A percentile compares a stretch with the other conserved stretches of the same genome.
phyloP scores from a whole-genome alignment of 768 basidiomycete genomes.

The Boletus rubescentipes region DNA sequence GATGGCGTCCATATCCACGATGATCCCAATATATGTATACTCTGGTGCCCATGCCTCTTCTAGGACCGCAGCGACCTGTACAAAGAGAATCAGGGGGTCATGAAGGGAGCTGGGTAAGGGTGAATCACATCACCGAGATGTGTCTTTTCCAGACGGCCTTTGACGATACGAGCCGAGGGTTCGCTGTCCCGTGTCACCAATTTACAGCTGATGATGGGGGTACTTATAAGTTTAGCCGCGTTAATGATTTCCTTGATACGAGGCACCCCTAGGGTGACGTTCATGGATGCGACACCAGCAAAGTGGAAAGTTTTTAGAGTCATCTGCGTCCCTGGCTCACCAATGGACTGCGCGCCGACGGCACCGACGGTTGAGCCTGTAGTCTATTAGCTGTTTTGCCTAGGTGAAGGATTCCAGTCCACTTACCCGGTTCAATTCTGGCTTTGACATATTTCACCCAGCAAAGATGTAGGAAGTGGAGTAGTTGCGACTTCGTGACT shows the following conservation, averaged over 20 bases:
- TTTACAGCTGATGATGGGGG: constrained; percentile 97
- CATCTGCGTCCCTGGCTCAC: constrained; percentile 99
- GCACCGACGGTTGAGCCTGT: constrained; percentile 96
- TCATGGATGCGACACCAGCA: constrained; percentile 99
- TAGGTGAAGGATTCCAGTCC: not conserved
- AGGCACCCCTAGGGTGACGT: constrained; percentile 98
- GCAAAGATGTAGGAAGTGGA: constrained; percentile 79
- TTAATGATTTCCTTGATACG: constrained; percentile 99
- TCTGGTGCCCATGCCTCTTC: constrained; percentile 96
- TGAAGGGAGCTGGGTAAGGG: not conserved
- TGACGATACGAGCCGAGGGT: constrained; percentile 96
- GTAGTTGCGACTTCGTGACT: constrained; percentile 81
- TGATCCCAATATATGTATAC: constrained; percentile 90
- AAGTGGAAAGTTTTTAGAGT: constrained; percentile 99
- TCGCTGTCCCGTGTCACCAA: constrained; percentile 84
- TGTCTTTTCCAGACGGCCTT: constrained; percentile 94
- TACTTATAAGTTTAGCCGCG: constrained; percentile 95
- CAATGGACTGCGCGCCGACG: constrained; percentile 98
- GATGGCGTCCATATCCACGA: constrained; percentile 86
- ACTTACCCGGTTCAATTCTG: constrained; percentile 88
- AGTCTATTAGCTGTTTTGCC: not conserved
- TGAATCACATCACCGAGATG: constrained; percentile 81
- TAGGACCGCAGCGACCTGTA: constrained; percentile 87
- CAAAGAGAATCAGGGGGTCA: not conserved
- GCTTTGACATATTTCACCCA: constrained; percentile 93